Base-by-base conservation (phyloP, 139 green algal genomes). In the Gonium pectorale region DNA sequence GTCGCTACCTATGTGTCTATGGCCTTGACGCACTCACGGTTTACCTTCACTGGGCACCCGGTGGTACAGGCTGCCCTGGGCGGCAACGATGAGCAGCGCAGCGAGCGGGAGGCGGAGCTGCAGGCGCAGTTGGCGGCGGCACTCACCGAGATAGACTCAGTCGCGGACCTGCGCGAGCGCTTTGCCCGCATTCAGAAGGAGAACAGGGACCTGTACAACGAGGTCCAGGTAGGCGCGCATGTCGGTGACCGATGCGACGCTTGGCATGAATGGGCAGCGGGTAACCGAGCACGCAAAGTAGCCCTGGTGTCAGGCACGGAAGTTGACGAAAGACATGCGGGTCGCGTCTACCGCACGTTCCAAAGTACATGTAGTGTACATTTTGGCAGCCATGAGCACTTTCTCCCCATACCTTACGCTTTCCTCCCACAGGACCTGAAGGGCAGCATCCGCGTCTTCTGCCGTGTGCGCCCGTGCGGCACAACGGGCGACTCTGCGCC, bases 371-470 rank as follows among this genome's bases (percentile, higher is more conserved):
- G n/a, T n/a, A n/a, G n/a, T n/a, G n/a, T n/a, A n/a, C n/a, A n/a
- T n/a, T n/a, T n/a, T n/a, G n/a, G n/a, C n/a, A n/a, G n/a, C n/a
- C n/a, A n/a, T n/a, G n/a, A n/a, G n/a, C n/a, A n/a, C n/a, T n/a
- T n/a, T n/a, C n/a, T n/a, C n/a, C n/a, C n/a, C n/a, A n/a, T n/a
- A n/a, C n/a, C n/a, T n/a, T n/a, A n/a, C n/a, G n/a, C n/a, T n/a
- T n/a, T n/a, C n/a, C n/a, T n/a, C n/a, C 0, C 44, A 62, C 77
- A 85, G 79, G 96, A 98, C 88, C 71, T 98, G 26, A 93, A 94
- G 51, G 95, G 95, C 78, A 93, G 87, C 83, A 98, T 98, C 87
- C 90, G 95, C 37, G 95, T 98, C 1, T 98, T 95, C 89, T 98
- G 94, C 92, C 89, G 95, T 44, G 90, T 97, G 33, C 90, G 95